Conservation (phyloP, 1,139 yeast species). For the Pichia sp. region DNA sequence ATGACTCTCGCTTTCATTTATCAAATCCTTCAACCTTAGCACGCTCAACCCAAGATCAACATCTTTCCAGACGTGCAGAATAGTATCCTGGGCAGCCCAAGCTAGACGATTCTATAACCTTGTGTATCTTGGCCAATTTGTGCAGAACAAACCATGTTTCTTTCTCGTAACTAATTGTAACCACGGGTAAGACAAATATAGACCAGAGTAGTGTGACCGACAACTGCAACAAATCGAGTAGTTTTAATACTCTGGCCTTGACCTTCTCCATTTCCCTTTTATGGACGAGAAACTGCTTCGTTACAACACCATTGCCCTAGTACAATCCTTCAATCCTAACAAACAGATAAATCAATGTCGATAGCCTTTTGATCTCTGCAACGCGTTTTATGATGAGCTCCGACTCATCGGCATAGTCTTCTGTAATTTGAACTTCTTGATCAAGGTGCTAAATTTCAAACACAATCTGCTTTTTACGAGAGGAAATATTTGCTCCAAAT, state of each 20-base stretch:
- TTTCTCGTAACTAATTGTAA: constrained; percentile 32
- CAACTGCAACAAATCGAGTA: constrained; percentile 25
- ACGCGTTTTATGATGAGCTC: constrained; percentile 26
- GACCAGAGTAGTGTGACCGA: constrained; percentile 40
- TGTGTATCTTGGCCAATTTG: constrained; percentile 34
- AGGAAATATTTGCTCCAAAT: constrained; percentile 25
- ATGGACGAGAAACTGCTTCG: constrained; percentile 13
- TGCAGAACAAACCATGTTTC: constrained; percentile 37
- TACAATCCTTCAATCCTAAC: constrained; percentile 32
- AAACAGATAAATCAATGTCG: constrained; percentile 35
- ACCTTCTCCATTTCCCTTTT: constrained; percentile 19
- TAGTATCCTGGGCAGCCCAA: constrained; percentile 35
- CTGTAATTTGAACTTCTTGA: constrained; percentile 20
- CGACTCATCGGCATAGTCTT: constrained; percentile 16
- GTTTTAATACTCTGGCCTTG: constrained; percentile 25
- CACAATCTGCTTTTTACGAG: constrained; percentile 25
- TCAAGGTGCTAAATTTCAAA: constrained; percentile 25
- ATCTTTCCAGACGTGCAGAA: constrained; percentile 38
- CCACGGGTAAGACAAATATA: constrained; percentile 36
- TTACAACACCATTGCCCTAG: constrained; percentile 12
- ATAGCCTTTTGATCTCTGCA: constrained; percentile 37
- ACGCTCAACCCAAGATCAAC: constrained; percentile 32
- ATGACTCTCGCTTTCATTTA: constrained; percentile 34
- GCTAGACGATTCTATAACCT: constrained; percentile 35
- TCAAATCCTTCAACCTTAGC: constrained; percentile 36